A percentile compares a stretch with the other conserved stretches of the same genome.
Evolutionary conservation across 176 grass and related monocot species (phyloP).

Genomic region (Zizania latifolia): DNA sequence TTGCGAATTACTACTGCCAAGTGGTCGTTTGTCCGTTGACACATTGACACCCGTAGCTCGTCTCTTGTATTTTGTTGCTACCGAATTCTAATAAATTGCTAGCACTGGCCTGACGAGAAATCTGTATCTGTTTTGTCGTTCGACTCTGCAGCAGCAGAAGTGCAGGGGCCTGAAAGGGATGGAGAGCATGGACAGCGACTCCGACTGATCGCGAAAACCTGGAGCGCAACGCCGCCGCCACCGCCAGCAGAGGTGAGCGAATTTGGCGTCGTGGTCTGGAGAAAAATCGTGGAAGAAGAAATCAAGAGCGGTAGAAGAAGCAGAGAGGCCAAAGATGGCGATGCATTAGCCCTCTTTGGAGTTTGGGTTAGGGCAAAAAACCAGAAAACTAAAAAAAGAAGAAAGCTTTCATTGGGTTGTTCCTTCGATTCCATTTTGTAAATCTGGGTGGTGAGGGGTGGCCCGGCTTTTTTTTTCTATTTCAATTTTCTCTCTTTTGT

Average conservation of each 20-base stretch:
- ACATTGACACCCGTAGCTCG: too few relatives aligned
- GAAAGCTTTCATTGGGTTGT: not conserved
- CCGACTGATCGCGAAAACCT: constrained; percentile 27
- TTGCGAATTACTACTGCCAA: not conserved
- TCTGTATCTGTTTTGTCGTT: not conserved
- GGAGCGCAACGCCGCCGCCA: too few relatives aligned
- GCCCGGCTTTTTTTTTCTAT: not conserved
- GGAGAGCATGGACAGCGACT: constrained; percentile 65
- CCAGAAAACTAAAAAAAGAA: not conserved
- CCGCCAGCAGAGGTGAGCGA: not conserved
- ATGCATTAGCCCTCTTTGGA: not conserved
- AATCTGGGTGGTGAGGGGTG: too few relatives aligned
- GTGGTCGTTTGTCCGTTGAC: too few relatives aligned
- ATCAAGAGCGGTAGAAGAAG: not conserved
- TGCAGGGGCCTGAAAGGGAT: constrained; percentile 58
- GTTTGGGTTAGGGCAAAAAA: not conserved
- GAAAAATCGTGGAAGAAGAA: not conserved
- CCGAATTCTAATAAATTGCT: too few relatives aligned
- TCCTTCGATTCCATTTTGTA: too few relatives aligned
- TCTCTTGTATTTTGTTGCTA: too few relatives aligned
- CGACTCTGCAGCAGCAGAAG: constrained; percentile 37
- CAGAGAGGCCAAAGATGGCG: not conserved
- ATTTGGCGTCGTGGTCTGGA: not conserved
- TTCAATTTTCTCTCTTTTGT: not conserved
- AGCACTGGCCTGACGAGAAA: not conserved